Evolutionary conservation across 208 protist genomes (phyloP).

Genomic region (Acanthamoeba royreba): DNA sequence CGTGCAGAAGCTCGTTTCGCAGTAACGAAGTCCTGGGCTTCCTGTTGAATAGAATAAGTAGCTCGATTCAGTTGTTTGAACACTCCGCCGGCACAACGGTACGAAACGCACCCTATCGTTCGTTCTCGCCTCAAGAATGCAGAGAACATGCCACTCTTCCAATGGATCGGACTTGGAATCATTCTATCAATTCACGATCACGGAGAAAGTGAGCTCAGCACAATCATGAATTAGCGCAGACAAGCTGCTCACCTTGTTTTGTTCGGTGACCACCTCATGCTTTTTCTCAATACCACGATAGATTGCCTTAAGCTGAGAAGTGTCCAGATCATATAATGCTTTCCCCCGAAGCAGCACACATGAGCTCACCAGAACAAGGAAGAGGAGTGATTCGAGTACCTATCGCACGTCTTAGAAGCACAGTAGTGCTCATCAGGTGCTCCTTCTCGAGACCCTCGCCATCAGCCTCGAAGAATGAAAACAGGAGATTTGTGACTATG

Average conservation of each 20-base stretch:
- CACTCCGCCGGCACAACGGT: too few species aligned
- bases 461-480: not conserved
- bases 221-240: not conserved
- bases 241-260: not conserved
- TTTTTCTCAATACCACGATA: not conserved
- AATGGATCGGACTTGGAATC: not conserved
- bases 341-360: not conserved
- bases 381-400: not conserved
- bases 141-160: conserved; percentile 23
- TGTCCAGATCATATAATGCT: not conserved
- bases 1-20: not conserved
- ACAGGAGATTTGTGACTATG: not conserved
- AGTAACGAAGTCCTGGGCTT: conserved; percentile 4
- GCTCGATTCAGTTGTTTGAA: too few species aligned
- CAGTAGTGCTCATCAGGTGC: not conserved
- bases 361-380: not conserved
- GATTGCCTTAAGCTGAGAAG: not conserved
- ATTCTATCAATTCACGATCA: too few species aligned
- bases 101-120: not conserved
- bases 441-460: conserved; percentile 5
- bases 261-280: not conserved
- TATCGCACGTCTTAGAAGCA: not conserved
- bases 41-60: not conserved
- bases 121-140: not conserved
- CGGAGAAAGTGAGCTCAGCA: not conserved